Evolutionary conservation across 2,329 filamentous ascomycete species (phyloP).

Genomic region (Thermoascus crustaceus): DNA sequence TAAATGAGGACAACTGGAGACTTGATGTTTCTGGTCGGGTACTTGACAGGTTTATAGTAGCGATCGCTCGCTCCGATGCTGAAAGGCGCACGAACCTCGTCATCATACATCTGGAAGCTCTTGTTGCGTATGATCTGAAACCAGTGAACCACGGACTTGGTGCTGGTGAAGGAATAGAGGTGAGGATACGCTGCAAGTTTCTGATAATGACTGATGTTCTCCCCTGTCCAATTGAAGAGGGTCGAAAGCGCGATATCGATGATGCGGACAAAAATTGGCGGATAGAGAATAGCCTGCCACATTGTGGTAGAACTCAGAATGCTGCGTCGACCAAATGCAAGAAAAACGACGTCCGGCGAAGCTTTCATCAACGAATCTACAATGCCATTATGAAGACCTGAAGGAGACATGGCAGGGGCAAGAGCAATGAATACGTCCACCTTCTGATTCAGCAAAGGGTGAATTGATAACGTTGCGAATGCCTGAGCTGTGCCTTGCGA

Average conservation of each 20-base stretch:
- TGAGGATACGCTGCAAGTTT: slow-evolving; percentile 95
- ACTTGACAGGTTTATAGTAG: slow-evolving; percentile 93
- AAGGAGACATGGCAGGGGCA: slow-evolving; percentile 92
- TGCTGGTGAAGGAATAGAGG: slow-evolving; percentile 92
- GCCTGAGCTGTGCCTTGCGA: slow-evolving; percentile 95
- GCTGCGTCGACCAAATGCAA: slow-evolving; percentile 83
- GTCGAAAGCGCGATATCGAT: slow-evolving; percentile 77
- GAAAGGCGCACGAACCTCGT: slow-evolving; percentile 75
- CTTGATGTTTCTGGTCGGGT: slow-evolving; percentile 93
- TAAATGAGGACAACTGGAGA: slow-evolving; percentile 92
- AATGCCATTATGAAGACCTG: slow-evolving; percentile 78
- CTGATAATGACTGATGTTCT: slow-evolving; percentile 76
- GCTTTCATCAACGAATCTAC: slow-evolving; percentile 91
- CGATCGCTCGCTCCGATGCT: slow-evolving; percentile 63
- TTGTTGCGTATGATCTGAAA: slow-evolving; percentile 98
- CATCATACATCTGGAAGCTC: slow-evolving; percentile 97
- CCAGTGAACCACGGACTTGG: slow-evolving; percentile 97
- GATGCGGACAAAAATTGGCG: slow-evolving; percentile 78
- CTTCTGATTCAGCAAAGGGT: slow-evolving; percentile 84
- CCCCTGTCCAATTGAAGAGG: slow-evolving; percentile 81
- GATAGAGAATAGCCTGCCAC: slow-evolving; percentile 95
- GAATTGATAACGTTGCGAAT: slow-evolving; percentile 86
- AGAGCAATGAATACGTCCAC: slow-evolving; percentile 94
- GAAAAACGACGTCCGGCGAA: slow-evolving; percentile 82
- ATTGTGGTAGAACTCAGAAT: slow-evolving; percentile 90